Evolutionary conservation across 768 basidiomycete species (phyloP).

Genomic region (Mycena crocata): DNA sequence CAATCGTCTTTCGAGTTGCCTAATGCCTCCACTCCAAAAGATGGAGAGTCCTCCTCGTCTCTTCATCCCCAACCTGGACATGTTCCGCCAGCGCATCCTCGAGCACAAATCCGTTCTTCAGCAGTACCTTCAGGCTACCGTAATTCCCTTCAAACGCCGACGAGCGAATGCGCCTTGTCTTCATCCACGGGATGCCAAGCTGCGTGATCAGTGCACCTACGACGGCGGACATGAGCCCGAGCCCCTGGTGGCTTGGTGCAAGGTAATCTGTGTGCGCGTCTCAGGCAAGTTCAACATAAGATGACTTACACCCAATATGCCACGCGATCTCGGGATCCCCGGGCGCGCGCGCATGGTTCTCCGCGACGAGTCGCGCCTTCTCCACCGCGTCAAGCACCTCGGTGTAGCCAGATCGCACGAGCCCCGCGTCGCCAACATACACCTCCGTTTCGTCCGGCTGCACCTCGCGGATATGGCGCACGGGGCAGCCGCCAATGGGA

Average conservation of each 20-base stretch:
- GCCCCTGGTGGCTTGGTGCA: conserved; percentile 60
- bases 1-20: no score
- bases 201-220: conserved; percentile 51
- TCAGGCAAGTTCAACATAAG: neutral
- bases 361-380: conserved; percentile 43
- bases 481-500: conserved; percentile 51
- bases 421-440: conserved; percentile 53
- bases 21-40: conserved; percentile 22
- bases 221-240: conserved; percentile 66
- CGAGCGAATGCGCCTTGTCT: conserved; percentile 48
- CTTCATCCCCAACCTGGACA: conserved; percentile 7
- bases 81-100: conserved; percentile 14
- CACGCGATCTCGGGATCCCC: conserved; percentile 64
- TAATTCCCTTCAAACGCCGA: conserved; percentile 37
- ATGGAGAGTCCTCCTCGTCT: conserved; percentile 1
- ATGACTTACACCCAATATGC: conserved; percentile 60
- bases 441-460: conserved; percentile 58
- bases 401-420: conserved; percentile 42
- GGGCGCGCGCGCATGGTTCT: conserved; percentile 49
- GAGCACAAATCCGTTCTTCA: conserved; percentile 25
- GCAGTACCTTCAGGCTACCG: conserved; percentile 28
- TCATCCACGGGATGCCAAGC: conserved; percentile 65
- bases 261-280: conserved; percentile 57
- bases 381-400: conserved; percentile 47
- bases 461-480: conserved; percentile 58